Percentiles rank a stretch among this genome's conserved stretches.
Conservation (phyloP, 2,329 filamentous ascomycete species). For the Pyrenochaeta sp. region DNA sequence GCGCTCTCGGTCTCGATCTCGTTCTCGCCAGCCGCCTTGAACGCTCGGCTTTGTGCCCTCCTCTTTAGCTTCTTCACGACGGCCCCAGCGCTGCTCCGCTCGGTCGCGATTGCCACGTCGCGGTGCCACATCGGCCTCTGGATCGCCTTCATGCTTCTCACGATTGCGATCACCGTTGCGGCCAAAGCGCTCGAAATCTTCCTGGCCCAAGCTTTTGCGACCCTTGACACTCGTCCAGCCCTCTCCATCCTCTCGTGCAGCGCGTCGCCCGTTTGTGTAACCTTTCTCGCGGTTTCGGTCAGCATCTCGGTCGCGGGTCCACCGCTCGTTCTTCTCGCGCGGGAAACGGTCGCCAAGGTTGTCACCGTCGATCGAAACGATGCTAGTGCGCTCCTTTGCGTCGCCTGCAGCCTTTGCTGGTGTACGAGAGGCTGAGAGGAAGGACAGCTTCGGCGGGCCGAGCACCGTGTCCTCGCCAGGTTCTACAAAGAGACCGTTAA, state of each 20-base stretch:
- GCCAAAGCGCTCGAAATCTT: slow-evolving; percentile 74
- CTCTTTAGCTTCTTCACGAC: slow-evolving; percentile 65
- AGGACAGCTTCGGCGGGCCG: slow-evolving; percentile 82
- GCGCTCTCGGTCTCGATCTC: slow-evolving; percentile 45
- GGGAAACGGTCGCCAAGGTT: slow-evolving; percentile 44
- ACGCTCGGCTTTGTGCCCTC: slow-evolving; percentile 55
- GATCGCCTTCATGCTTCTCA: slow-evolving; percentile 53
- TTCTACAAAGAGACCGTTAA: slow-evolving; percentile 57
- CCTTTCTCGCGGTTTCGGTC: slow-evolving; percentile 49
- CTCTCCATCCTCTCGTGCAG: slow-evolving; percentile 66
- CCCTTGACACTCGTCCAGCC: slow-evolving; percentile 79
- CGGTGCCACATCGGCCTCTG: slow-evolving; percentile 57
- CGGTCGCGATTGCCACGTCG: slow-evolving; percentile 72
- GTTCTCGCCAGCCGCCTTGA: slow-evolving; percentile 67
- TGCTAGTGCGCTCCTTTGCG: slow-evolving; percentile 45
- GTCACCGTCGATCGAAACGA: slow-evolving; percentile 51
- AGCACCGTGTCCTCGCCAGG: slow-evolving; percentile 81
- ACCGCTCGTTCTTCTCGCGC: slow-evolving; percentile 48
- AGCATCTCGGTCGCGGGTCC: slow-evolving; percentile 53
- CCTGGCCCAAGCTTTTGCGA: slow-evolving; percentile 76
- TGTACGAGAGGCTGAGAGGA: slow-evolving; percentile 75
- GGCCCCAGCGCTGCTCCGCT: slow-evolving; percentile 75
- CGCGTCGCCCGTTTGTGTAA: slow-evolving; percentile 50
- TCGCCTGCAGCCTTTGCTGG: slow-evolving; percentile 54
- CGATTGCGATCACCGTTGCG: slow-evolving; percentile 63